A percentile compares a stretch with the other conserved stretches of the same genome.
These are phyloP conservation scores for Schizosaccharomyces versatilis DNA, from an alignment of 1,139 yeast genomes.

Conservation along the genomic window DNA sequence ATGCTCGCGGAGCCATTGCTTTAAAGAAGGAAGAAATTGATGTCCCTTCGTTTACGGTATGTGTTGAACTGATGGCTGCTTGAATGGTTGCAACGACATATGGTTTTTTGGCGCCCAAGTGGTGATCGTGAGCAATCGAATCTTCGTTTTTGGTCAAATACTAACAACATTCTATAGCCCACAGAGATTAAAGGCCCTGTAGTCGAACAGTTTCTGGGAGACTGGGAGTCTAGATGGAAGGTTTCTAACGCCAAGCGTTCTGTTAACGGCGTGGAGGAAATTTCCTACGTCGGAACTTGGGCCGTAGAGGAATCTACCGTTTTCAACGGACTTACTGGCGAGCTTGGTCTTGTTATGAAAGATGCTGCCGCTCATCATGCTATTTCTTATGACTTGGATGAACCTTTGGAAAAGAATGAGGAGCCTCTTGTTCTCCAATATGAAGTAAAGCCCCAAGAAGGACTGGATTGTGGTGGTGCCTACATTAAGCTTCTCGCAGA, in stretches of 20 bases:
- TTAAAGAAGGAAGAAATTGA: no score
- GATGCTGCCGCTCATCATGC: slow-evolving; percentile 64
- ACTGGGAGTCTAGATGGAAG: slow-evolving; percentile 31
- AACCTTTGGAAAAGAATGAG: slow-evolving; percentile 33
- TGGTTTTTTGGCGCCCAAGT: no score
- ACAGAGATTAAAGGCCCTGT: slow-evolving; percentile 17
- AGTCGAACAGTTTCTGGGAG: slow-evolving; percentile 46
- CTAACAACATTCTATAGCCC: slow-evolving; percentile 2
- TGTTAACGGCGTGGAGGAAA: slow-evolving; percentile 23
- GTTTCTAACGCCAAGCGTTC: slow-evolving; percentile 35
- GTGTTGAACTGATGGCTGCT: no score
- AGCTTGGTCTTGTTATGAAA: slow-evolving; percentile 54
- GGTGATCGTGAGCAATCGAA: no score
- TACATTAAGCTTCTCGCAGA: slow-evolving; percentile 51
- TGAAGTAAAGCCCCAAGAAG: slow-evolving; percentile 64
- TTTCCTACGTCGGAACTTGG: slow-evolving; percentile 55
- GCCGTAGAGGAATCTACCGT: slow-evolving; percentile 35
- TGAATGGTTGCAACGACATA: no score
- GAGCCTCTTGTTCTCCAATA: slow-evolving; percentile 64
- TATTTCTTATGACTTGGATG: slow-evolving; percentile 36
- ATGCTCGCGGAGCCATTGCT: background rate
- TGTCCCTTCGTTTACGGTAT: no score
- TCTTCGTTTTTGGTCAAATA: background rate
- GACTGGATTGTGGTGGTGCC: slow-evolving; percentile 69
- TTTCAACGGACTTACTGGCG: slow-evolving; percentile 38